Percentiles rank a stretch among this genome's conserved stretches.
Conservation (phyloP, 78 protist genomes). For the Salpingoeca rosetta region DNA sequence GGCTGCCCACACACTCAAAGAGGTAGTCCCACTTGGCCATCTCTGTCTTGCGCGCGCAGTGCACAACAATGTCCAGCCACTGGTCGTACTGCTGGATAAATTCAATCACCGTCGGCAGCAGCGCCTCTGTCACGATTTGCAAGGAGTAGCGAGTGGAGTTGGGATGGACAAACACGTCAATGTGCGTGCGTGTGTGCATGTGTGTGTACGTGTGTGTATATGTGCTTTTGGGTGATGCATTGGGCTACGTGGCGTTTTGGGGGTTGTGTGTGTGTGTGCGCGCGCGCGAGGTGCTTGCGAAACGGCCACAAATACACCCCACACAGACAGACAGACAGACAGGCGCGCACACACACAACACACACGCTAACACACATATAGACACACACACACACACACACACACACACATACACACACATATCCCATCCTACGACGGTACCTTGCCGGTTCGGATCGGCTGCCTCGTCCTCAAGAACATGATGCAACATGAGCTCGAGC, state of each 20-base stretch:
- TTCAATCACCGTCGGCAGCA: conserved; percentile 11
- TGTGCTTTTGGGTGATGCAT: too few relatives aligned
- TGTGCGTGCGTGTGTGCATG: too few relatives aligned
- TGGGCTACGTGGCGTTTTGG: not conserved
- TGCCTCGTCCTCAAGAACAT: conserved; percentile 33
- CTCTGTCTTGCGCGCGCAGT: conserved; percentile 41
- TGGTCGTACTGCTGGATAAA: conserved; percentile 14
- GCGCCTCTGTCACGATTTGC: conserved; percentile 24
- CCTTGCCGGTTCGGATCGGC: too few relatives aligned
- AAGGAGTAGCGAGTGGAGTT: too few relatives aligned
- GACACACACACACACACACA: not conserved
- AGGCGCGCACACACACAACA: not conserved
- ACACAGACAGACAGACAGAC: not conserved
- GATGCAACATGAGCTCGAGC: conserved; percentile 27
- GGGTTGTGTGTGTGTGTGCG: not conserved
- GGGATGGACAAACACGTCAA: too few relatives aligned
- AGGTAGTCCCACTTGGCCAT: conserved; percentile 22
- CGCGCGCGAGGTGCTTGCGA: not conserved
- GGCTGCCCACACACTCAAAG: conserved; percentile 14
- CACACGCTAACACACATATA: not conserved
- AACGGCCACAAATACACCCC: not conserved
- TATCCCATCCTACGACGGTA: not conserved
- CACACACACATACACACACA: not conserved
- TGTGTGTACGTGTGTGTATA: too few relatives aligned
- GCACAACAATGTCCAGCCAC: conserved; percentile 21